Base-by-base conservation (phyloP, 192 early-diverging fungal species). In the Spinellus fusiger region DNA sequence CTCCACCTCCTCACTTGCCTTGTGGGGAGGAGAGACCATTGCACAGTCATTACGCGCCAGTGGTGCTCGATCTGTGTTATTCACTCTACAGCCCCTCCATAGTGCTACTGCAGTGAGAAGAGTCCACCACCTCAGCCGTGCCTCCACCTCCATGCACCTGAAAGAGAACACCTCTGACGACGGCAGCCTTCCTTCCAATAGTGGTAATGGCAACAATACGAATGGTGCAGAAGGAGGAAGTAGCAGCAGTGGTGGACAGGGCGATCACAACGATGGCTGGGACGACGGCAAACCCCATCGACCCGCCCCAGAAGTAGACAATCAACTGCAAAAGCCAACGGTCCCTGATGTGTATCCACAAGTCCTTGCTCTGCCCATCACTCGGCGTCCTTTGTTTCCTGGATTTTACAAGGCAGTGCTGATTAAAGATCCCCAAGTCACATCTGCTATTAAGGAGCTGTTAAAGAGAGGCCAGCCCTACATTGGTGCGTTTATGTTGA, bases 401-500 rank as follows among this genome's bases (percentile, higher is more conserved):
- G 95, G 94, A 26, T 94, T 96, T 69, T 99, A 96, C 80, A 99
- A 99, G 77, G 92, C 95, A 5, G 87, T 99, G 25, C 93, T 94
- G 25, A 93, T 99, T 56, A 94, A 95, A 72, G 91, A 97, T 66
- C 94, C 94, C 0, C 76, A 89, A 44, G 94, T 94, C 2, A 95
- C 90, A 48, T 84, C 85, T 28, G 93, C 96, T 2, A 89, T 99
- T 49, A 90, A 96, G 66, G 87, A 92, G 59, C 73, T 99, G 20
- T 80, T 95, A 55, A 88, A 93, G 67, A 86, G 93, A 28, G 86
- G 91, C 5, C 91, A 97, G 73, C 95, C 96, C n/a, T 99, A 96
- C 67, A 86, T 99, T 4, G 94, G 92, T 15, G 93, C 96, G 13
- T 95, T 97, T 70, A 76, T 99, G 67, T 73, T 95, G 8, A 95